Base-by-base conservation (phyloP, 768 basidiomycete species). In the Candolleomyces aberdarensis region DNA sequence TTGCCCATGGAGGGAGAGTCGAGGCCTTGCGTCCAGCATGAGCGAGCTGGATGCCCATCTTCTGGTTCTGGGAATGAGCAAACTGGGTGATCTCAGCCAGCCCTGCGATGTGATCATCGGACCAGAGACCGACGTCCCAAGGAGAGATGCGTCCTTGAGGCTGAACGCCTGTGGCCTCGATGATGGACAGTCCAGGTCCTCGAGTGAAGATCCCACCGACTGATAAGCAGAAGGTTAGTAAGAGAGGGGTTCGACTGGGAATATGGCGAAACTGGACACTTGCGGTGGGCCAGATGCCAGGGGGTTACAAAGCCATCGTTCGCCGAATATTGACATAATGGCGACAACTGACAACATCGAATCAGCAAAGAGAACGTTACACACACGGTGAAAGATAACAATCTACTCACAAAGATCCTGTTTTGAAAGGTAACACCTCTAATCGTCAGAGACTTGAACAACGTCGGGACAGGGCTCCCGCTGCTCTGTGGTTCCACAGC, bases 11-110 rank as follows among this genome's bases (percentile, higher is more conserved):
- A 0, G 84, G 80, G 17, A 81, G 69, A 0, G 78, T 85, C 5
- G 84, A 85, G 0, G 83, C 87, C 70, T 92, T 92, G 14, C 89
- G 78, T 0, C 91, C 91, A 0, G 89, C 87, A 63, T 92, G 91
- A 0, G 81, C 85, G 19, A 92, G 80, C 64, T 92, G 91, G 56
- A 92, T 86, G 13, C 78, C 90, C 29, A 92, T 81, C 52, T 85
- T 84, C 67, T 87, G 84, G 51, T 78, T 81, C 65, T 88, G 86
- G 0, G 84, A 82, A 66, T 89, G 87, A n/a, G 86, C 86, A 58
- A 90, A 89, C 56, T 86, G 82, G 67, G 59, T 57, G 60, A 62
- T 63, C 62, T 56, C 65, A 40, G 17, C 64, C 57, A 64, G 72
- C 39, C 63, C 72, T 62, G 62, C 67, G 63, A 67, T 70, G 61